Evolutionary conservation across 345 rosid species (phyloP), one percentile per base, ranked within the genome.

Genomic region (Adansonia digitata): DNA sequence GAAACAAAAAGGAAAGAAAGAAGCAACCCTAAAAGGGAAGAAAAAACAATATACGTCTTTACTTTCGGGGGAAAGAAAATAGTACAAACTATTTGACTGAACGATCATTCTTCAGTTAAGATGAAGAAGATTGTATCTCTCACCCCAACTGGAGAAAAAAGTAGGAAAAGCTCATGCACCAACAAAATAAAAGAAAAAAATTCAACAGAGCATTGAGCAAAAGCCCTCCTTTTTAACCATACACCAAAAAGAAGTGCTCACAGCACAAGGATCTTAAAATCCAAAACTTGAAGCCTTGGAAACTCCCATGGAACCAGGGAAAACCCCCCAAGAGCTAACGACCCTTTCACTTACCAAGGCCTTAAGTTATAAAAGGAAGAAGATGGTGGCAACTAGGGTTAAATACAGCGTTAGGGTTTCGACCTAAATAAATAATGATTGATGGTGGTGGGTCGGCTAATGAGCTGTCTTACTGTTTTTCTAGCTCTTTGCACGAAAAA

Each of bases 401-500:
- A 59, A 27, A 61, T 62, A 62, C 31, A 0, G n/a, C 26, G 34
- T 5, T 39, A 42, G 68, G 59, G 75, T 73, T 60, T 62, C 18
- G 34, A 27, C 29, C 8, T 62, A 61, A 49, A 18, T 49, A 17
- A 34, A 63, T 74, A 29, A 27, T 62, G 43, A 29, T 42, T 10
- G 46, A 7, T 42, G 46, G 55, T 29, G 69, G 68, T 39, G 59
- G 65, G 77, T 20, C 48, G 55, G 74, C 53, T 34, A 5, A 46
- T 37, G 74, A 57, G 76, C 70, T 75, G 77, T 73, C 1, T 3
- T 0, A 27, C 46, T n/a, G 5, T 42, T 66, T 66, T 42, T 22
- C 3, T 22, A 20, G 18, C 48, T 34, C 18, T 2, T 13, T 6
- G 18, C 27, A 4, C 13, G n/a, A n/a, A 11, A 37, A 62, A 40